Evolutionary conservation across 1,284 basidiomycete genomes (phyloP).

Genomic region (Naganishia liquefaciens): DNA sequence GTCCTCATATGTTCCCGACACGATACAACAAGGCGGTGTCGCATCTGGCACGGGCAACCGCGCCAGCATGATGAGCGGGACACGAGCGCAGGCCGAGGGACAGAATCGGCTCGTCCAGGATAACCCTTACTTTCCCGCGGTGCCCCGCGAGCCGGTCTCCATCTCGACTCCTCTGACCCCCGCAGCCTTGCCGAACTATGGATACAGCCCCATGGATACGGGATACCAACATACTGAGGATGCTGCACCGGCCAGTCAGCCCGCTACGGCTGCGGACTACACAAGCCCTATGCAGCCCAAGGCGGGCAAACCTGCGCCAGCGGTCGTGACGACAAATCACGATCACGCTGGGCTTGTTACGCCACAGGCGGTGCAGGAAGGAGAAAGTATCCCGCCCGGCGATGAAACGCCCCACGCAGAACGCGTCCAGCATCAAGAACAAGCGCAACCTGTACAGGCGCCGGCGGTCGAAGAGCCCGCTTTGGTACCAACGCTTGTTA

Average conservation of each 20-base stretch:
- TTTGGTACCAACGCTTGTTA: conserved; percentile 38
- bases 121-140: conserved; percentile 45
- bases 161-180: conserved; percentile 25
- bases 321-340: conserved; percentile 23
- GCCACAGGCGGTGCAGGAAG: conserved; percentile 1
- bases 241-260: neutral
- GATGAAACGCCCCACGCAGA: conserved; percentile 15
- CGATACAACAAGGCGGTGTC: conserved; percentile 16
- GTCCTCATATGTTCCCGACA: conserved; percentile 7
- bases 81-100: neutral
- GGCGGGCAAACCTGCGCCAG: conserved; percentile 23
- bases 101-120: conserved; percentile 7
- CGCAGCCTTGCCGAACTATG: conserved; percentile 27
- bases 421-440: neutral
- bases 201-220: conserved; percentile 6
- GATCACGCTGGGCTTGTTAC: neutral
- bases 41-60: neutral
- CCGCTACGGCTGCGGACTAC: neutral
- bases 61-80: conserved; percentile 20
- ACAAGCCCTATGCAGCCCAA: conserved; percentile 23
- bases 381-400: neutral
- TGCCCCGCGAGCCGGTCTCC: conserved; percentile 24
- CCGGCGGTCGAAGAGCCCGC: conserved; percentile 22
- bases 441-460: neutral
- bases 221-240: conserved; percentile 19